Evolutionary conservation across 345 rosid species (phyloP).

Genomic region (Pugionium dolabratum): DNA sequence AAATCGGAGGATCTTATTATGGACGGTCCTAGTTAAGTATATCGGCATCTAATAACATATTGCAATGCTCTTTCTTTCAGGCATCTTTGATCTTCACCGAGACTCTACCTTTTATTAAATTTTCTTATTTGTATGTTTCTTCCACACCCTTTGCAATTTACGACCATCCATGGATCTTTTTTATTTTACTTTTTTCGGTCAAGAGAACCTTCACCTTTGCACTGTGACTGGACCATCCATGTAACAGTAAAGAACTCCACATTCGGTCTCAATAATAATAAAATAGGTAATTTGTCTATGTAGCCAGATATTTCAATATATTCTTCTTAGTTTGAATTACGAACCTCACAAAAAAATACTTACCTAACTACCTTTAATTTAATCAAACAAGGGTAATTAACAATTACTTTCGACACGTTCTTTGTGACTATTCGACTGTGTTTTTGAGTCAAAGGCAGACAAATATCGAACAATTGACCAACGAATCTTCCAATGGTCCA

Average conservation of each 20-base stretch:
- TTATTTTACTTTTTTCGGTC: constrained; percentile 29
- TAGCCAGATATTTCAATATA: neutral
- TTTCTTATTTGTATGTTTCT: neutral
- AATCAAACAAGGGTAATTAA: neutral
- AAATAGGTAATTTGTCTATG: constrained; percentile 7
- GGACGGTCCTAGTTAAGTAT: too few relatives aligned
- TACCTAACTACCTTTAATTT: neutral
- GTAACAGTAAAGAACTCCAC: neutral
- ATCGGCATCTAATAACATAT: constrained; percentile 13
- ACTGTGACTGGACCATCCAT: constrained; percentile 28
- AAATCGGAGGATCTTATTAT: constrained; percentile 22
- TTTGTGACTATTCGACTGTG: constrained; percentile 11
- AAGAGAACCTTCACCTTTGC: constrained; percentile 42
- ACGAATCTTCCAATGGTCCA: constrained; percentile 34
- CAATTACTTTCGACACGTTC: neutral
- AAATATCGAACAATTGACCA: constrained; percentile 19
- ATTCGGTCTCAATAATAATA: neutral
- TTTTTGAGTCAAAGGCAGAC: constrained; percentile 9
- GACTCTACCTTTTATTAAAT: constrained; percentile 32
- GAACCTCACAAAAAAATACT: neutral
- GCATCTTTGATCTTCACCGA: constrained; percentile 44
- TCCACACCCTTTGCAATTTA: constrained; percentile 26
- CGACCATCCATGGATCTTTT: constrained; percentile 36
- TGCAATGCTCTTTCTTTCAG: constrained; percentile 36
- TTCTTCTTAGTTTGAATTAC: neutral